A percentile compares a stretch with the other conserved stretches of the same genome.
phyloP scores from a whole-genome alignment of 2,329 filamentous ascomycete genomes.

The Tolypocladium album region DNA sequence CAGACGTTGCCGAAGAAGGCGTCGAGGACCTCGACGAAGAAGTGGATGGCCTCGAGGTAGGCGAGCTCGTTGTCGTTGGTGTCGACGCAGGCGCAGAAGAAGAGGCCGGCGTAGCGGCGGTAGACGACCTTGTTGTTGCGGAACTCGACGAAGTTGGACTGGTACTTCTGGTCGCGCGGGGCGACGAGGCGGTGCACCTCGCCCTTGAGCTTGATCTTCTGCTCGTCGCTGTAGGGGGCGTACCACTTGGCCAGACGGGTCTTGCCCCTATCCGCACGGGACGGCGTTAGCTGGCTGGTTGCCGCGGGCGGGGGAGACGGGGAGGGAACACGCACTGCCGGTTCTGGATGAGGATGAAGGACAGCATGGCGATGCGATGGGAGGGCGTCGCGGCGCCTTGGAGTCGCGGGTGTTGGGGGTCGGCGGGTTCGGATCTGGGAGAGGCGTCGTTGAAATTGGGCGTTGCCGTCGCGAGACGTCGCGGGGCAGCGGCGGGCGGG shows the following conservation, averaged over 20 bases:
- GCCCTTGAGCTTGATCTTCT: conserved; percentile 98
- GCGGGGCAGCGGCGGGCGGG: not conserved
- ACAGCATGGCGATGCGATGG: conserved; percentile 46
- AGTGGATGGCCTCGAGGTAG: conserved; percentile 95
- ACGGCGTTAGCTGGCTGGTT: conserved; percentile 2
- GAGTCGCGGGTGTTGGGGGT: not conserved
- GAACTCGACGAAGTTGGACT: conserved; percentile 98
- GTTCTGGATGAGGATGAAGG: conserved; percentile 85
- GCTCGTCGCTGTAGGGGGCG: conserved; percentile 93
- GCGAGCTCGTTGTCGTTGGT: conserved; percentile 98
- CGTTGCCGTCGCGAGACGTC: not conserved
- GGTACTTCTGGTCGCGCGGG: conserved; percentile 96
- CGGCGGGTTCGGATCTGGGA: not conserved
- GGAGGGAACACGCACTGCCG: conserved; percentile 51
- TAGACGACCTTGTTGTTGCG: conserved; percentile 95
- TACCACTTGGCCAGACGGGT: conserved; percentile 99
- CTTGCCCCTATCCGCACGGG: conserved; percentile 61
- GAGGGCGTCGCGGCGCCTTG: not conserved
- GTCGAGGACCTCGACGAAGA: conserved; percentile 98
- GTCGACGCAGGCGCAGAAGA: conserved; percentile 99
- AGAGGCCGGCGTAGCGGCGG: conserved; percentile 90
- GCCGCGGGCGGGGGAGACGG: not conserved
- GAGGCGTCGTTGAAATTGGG: not conserved
- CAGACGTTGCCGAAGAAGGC: conserved; percentile 99
- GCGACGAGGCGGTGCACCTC: conserved; percentile 97